These are phyloP conservation scores for Calonectria naviculata DNA, from an alignment of 2,329 filamentous ascomycete genomes.

Conservation along the genomic window DNA sequence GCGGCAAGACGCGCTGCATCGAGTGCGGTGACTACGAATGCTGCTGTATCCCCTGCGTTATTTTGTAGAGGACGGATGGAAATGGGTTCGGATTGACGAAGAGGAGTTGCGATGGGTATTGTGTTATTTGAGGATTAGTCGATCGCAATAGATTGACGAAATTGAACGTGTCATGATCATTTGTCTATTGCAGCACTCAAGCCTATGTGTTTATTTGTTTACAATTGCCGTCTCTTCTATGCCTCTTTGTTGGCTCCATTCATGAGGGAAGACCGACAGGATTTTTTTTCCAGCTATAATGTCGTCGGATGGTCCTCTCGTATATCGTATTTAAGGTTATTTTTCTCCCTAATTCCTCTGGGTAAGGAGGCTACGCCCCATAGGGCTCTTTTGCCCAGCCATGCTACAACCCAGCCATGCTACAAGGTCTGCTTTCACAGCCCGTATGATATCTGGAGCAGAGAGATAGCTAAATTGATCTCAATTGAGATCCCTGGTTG, in stretches of 20 bases:
- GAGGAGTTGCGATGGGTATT: not conserved
- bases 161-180: not conserved
- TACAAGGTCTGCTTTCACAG: not conserved
- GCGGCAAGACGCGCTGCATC: conserved; percentile 42
- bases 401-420: not conserved
- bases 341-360: not conserved
- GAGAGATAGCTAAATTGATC: not conserved
- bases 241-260: not conserved
- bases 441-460: not conserved
- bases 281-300: not conserved
- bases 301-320: not conserved
- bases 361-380: not conserved
- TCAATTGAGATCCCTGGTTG: not conserved
- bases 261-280: not conserved
- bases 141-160: not conserved
- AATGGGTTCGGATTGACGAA: not conserved
- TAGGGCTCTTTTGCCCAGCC: not conserved
- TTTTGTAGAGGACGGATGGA: conserved; percentile 53
- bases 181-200: not conserved
- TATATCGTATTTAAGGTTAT: conserved; percentile 1
- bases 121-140: not conserved
- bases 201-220: not conserved
- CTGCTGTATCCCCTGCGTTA: conserved; percentile 66
- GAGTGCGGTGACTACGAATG: conserved; percentile 52
- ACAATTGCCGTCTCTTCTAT: not conserved